Conservation (phyloP, 768 basidiomycete genomes). For the Kwoniella newhampshirensis region DNA sequence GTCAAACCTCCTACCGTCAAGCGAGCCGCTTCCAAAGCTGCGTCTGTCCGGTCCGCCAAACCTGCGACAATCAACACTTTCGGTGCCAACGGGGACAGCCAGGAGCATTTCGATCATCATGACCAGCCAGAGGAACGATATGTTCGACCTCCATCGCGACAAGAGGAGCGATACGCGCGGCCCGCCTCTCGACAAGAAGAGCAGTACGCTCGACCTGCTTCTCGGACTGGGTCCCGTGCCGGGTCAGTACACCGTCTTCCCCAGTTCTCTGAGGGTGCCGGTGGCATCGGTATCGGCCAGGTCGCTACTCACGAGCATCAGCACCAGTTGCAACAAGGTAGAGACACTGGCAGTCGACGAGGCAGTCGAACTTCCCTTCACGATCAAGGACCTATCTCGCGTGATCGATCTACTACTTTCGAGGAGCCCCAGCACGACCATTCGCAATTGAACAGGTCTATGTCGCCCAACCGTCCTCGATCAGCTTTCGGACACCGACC, state of each 20-base stretch:
- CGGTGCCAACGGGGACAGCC: constrained; percentile 8
- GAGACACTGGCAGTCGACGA: constrained; percentile 9
- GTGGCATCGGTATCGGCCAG: constrained; percentile 33
- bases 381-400: constrained; percentile 30
- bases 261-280: constrained; percentile 16
- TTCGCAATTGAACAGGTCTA: constrained; percentile 6
- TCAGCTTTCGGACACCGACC: constrained; percentile 38
- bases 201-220: constrained; percentile 11
- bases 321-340: constrained; percentile 37
- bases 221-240: constrained; percentile 17
- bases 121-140: background rate
- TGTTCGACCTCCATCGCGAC: constrained; percentile 19
- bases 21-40: constrained; percentile 8
- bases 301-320: constrained; percentile 39
- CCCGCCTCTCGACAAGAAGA: background rate
- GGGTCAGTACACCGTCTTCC: constrained; percentile 23
- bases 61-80: constrained; percentile 6
- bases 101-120: background rate
- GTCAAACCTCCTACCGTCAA: constrained; percentile 8
- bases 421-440: constrained; percentile 20
- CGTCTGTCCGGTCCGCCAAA: constrained; percentile 15
- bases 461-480: constrained; percentile 18
- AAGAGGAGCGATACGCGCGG: background rate
- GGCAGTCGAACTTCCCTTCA: constrained; percentile 23
- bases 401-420: constrained; percentile 32